Evolutionary conservation across 257 asterid genomes (phyloP), one percentile per base, ranked within the genome.

Genomic region (Fraxinus pennsylvanica): DNA sequence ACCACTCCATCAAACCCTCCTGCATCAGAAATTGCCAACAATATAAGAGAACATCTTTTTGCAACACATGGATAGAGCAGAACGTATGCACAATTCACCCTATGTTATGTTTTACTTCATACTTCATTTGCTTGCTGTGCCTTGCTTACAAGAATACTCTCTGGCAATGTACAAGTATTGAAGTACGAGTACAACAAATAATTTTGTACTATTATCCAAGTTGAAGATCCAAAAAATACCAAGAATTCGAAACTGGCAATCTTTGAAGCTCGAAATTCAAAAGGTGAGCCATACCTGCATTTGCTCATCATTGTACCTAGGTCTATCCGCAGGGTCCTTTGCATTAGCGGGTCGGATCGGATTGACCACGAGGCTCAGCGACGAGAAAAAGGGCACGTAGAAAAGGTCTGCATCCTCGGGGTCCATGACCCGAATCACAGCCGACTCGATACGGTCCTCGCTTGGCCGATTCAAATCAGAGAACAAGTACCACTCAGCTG

Each of bases 401-500:
- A 92, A 96, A 54, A 96, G 86, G 71, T 96, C 97, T 22, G 99
- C 99, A 59, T 91, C 85, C 65, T 92, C 92, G 9, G 97, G 99
- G 78, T 96, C 86, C 82, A 80, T 22, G 66, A 91, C 99, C 84
- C 92, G 86, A 72, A 81, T 74, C 78, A 80, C 83, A 61, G 86
- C 68, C 73, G 97, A 81, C 74, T 68, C 86, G 81, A 80, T 52
- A 78, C 94, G 85, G 35, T 88, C 75, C 57, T 83, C 25, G 54
- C 61, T 78, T 82, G 89, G 85, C 15, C 89, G 89, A 69, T 77
- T 89, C 74, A 96, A 79, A 84, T 94, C 96, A 43, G 88, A 76
- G 50, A 93, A 96, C 81, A 96, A 84, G 81, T 91, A 84, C 98
- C 99, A 96, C 88, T 96, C 99, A 22, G 95, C 98, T 0, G 97